Evolutionary conservation across 371 early-diverging fungal genomes (phyloP), one percentile per base, ranked within the genome.

Genomic region (Mortierella sp.): DNA sequence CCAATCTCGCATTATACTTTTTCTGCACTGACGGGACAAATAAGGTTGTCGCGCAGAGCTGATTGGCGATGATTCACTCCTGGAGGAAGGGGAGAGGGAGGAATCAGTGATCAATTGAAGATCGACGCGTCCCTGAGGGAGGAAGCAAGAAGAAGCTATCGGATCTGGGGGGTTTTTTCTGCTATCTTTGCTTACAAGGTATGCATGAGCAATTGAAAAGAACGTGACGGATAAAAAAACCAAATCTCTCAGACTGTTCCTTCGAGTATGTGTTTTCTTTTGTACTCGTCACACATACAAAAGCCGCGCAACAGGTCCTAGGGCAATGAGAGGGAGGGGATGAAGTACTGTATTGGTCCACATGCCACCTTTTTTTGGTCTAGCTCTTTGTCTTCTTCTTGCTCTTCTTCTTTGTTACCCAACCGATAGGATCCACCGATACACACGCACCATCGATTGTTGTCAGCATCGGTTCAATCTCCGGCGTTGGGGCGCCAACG

Each of bases 51-150:
- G 13, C 28, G 72, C 53, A 71, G 46, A 34, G 64, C 48, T 77
- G 77, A 77, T 77, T 77, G 78, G 78, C 43, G 72, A 54, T 16
- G 78, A 77, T 72, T 73, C 73, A 55, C 57, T 8, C 9, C 26
- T 28, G 71, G 13, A 48, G 13, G 14, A 24, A 21, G 19, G 24
- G 19, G 53, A 53, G 24, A 53, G 13, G 13, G 6, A 53, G 19
- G 10, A 72, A 43, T 51, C 75, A 44, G 28, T 26, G 24, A n/a
- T n/a, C n/a, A n/a, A n/a, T n/a, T n/a, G 21, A 24, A 64, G 67
- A 37, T 64, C 67, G 67, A 64, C 40, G 37, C 37, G 40, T 10
- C 11, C 19, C n/a, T n/a, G n/a, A n/a, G 16, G 3, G 19, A 11
- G 61, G 26, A 16, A 13, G 11, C 6, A 31, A 31, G 3, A 4